Percentiles rank a stretch among this genome's conserved stretches.
phyloP scores from a whole-genome alignment of 73 alveolate species.

The Urostyla sp. region DNA sequence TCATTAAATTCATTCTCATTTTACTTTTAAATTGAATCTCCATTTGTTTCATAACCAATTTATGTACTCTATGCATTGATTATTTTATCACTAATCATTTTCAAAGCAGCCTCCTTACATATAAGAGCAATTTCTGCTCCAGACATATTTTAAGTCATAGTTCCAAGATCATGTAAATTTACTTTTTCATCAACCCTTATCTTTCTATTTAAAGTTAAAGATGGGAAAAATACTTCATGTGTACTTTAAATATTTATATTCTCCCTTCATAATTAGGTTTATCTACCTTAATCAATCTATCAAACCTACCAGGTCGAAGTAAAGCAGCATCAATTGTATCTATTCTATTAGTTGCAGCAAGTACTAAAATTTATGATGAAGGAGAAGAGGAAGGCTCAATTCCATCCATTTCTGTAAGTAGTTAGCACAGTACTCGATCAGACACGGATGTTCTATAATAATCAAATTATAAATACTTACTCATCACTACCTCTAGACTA shows the following conservation, averaged over 20 bases:
- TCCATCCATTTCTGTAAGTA: constrained; percentile 99
- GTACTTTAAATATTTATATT: constrained; percentile 81
- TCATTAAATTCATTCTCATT: background rate
- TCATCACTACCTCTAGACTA: constrained; percentile 90
- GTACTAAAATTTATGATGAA: constrained; percentile 86
- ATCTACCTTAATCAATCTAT: constrained; percentile 91
- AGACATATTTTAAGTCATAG: constrained; percentile 77
- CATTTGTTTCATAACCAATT: background rate
- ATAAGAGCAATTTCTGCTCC: constrained; percentile 97
- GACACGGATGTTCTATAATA: constrained; percentile 58
- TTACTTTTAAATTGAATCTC: background rate
- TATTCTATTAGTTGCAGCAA: constrained; percentile 98
- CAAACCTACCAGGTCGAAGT: constrained; percentile 94
- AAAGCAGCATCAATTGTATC: constrained; percentile 84
- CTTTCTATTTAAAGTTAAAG: constrained; percentile 76
- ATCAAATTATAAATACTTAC: background rate
- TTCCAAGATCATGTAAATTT: constrained; percentile 70
- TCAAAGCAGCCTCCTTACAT: constrained; percentile 96
- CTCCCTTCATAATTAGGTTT: constrained; percentile 90
- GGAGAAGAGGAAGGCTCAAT: constrained; percentile 87
- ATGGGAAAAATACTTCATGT: too few relatives aligned
- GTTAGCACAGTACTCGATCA: constrained; percentile 92
- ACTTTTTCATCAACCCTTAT: constrained; percentile 76
- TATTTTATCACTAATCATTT: constrained; percentile 88
- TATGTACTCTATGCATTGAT: background rate